Conservation (phyloP, 805 yeast genomes). For the Teunomyces atbi region DNA sequence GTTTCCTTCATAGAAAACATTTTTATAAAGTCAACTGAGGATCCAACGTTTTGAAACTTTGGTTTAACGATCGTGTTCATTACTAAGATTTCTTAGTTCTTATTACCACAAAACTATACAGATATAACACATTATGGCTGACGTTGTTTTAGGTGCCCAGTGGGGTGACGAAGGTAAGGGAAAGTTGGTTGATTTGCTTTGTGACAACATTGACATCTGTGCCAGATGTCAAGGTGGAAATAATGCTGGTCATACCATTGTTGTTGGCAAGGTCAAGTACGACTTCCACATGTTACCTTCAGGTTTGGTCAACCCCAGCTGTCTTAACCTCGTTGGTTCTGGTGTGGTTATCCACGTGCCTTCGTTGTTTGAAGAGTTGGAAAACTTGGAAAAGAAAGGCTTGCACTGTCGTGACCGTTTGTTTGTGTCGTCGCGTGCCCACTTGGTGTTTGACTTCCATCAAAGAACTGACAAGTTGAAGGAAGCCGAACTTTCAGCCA, state of each 20-base stretch:
- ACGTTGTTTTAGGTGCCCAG: slow-evolving; percentile 96
- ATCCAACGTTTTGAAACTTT: slow-evolving; percentile 9
- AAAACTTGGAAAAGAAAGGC: slow-evolving; percentile 78
- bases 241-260: slow-evolving; percentile 99
- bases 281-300: slow-evolving; percentile 99
- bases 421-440: slow-evolving; percentile 91
- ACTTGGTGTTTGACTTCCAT: slow-evolving; percentile 95
- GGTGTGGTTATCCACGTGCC: slow-evolving; percentile 97
- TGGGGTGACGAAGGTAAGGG: slow-evolving; percentile 99
- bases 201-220: slow-evolving; percentile 94
- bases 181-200: slow-evolving; percentile 89
- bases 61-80: slow-evolving; percentile 31
- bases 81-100: slow-evolving; percentile 12
- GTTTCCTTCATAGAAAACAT: slow-evolving; percentile 6
- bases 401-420: slow-evolving; percentile 71
- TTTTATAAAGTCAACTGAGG: neutral
- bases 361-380: slow-evolving; percentile 84
- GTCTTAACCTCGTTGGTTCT: slow-evolving; percentile 86
- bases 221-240: slow-evolving; percentile 99
- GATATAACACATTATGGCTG: slow-evolving; percentile 50
- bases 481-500: slow-evolving; percentile 80
- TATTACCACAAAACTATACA: neutral
- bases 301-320: slow-evolving; percentile 92
- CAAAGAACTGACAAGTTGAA: slow-evolving; percentile 94
- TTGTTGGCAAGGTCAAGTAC: slow-evolving; percentile 81